Percentiles rank a stretch among this genome's conserved stretches.
Evolutionary conservation across 176 grass and related monocot species (phyloP).

Genomic region (Hyparrhenia diplandra): DNA sequence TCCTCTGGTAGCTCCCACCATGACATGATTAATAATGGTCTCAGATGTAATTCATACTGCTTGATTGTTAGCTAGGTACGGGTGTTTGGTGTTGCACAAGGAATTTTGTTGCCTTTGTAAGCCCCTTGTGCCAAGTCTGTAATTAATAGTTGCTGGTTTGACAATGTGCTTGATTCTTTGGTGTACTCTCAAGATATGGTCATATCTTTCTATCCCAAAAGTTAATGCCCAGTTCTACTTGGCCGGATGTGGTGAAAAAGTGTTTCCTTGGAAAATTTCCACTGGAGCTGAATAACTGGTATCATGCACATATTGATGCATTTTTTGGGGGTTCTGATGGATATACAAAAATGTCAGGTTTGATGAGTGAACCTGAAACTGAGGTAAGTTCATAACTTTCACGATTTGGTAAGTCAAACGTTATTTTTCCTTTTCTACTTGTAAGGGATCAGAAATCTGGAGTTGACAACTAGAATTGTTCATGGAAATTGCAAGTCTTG

Average conservation of each 20-base stretch:
- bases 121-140: slow-evolving; percentile 36
- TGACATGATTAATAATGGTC: slow-evolving; percentile 47
- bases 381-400: slow-evolving; percentile 3
- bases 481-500: not conserved
- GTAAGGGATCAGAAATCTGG: not conserved
- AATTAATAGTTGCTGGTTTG: slow-evolving; percentile 46
- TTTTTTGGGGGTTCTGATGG: slow-evolving; percentile 18
- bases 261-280: slow-evolving; percentile 11
- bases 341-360: not conserved
- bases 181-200: slow-evolving; percentile 29
- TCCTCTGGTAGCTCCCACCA: slow-evolving; percentile 57
- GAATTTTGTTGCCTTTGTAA: slow-evolving; percentile 45
- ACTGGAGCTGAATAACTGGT: slow-evolving; percentile 2
- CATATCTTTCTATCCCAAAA: slow-evolving; percentile 25
- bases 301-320: not conserved
- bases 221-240: slow-evolving; percentile 31
- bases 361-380: not conserved
- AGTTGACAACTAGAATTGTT: not conserved
- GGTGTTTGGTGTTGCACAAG: slow-evolving; percentile 25
- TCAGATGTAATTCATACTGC: slow-evolving; percentile 8
- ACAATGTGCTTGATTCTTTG: slow-evolving; percentile 34
- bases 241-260: not conserved
- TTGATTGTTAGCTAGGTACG: slow-evolving; percentile 34
- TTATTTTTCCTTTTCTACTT: not conserved
- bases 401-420: slow-evolving; percentile 4